Base-by-base conservation (phyloP, 306 rosid species). In the Vigna trinervia region DNA sequence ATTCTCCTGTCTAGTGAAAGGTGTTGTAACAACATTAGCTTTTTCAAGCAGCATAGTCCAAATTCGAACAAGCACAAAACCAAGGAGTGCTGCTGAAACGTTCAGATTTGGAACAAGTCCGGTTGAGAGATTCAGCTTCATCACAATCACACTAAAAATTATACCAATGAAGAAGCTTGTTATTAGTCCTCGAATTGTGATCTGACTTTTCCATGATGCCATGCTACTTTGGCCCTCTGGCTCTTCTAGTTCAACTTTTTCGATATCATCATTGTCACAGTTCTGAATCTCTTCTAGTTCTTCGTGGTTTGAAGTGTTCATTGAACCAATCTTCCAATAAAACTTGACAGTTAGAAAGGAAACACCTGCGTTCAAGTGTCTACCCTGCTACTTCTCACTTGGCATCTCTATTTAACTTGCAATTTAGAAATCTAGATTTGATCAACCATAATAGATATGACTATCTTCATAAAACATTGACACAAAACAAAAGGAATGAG, bases 21-120 rank as follows among this genome's bases (percentile, higher is more conserved):
- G 97, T 45, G 73, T 80, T 14, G 98, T 82, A 39, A 88, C 87
- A 75, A 90, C 48, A 56, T 91, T 95, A 47, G 97, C 96, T 76
- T 90, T 89, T 48, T 85, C 84, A 36, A 93, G 96, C 61, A 91
- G 70, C 77, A 62, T 75, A 71, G 93, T 86, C 98, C 98, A 93
- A 74, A 89, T 32, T 74, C 81, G 70, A 66, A 93, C 77, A 71
- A 91, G 87, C 41, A 93, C 98, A 71, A 84, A 93, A 28, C 97
- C 97, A 48, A 93, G 88, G n/a, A 93, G 93, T 69, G 98, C 98
- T 12, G 95, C 97, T 0, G 98, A 93, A 79, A 93, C 97, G 74
- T 93, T 93, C 69, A 93, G 96, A 81, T 91, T 93, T 11, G 98
- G 98, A 59, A 93, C 97, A 69, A 93, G 68, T 28, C 98, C 97